Percentiles rank a stretch among this genome's conserved stretches.
These are phyloP conservation scores for Babesia bovis DNA, from an alignment of 169 alveolate species.

Conservation along the genomic window DNA sequence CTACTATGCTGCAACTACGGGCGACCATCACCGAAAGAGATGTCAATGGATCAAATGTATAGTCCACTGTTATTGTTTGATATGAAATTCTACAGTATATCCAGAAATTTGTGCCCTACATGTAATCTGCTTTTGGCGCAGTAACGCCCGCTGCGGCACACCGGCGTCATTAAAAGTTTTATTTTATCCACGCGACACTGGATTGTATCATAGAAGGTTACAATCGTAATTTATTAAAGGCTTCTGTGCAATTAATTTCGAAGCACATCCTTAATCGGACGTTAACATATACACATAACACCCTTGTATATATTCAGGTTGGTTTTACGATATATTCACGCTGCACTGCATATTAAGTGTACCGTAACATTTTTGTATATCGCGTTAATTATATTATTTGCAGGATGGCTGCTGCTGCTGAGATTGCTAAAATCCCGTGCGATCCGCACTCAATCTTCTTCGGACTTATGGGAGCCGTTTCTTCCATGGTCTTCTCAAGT, in stretches of 20 bases:
- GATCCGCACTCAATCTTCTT: constrained; percentile 93
- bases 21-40: too few species aligned
- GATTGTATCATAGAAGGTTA: not conserved
- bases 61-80: too few species aligned
- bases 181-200: not conserved
- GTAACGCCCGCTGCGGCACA: constrained; percentile 5
- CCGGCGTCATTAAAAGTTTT: not conserved
- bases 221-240: not conserved
- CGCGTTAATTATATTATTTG: too few species aligned
- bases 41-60: too few species aligned
- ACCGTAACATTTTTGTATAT: too few species aligned
- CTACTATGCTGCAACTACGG: too few species aligned
- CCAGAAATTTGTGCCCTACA: not conserved
- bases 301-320: not conserved
- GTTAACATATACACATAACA: not conserved
- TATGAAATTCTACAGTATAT: too few species aligned
- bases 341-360: too few species aligned
- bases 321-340: not conserved
- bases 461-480: constrained; percentile 98
- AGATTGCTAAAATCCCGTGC: constrained; percentile 71
- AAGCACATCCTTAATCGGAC: not conserved
- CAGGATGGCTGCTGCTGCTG: constrained; percentile 1
- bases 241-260: not conserved
- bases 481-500: constrained; percentile 96
- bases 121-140: not conserved